These are phyloP conservation scores for Dendrobium catenatum DNA, from an alignment of 106 monocot species.

Conservation along the genomic window DNA sequence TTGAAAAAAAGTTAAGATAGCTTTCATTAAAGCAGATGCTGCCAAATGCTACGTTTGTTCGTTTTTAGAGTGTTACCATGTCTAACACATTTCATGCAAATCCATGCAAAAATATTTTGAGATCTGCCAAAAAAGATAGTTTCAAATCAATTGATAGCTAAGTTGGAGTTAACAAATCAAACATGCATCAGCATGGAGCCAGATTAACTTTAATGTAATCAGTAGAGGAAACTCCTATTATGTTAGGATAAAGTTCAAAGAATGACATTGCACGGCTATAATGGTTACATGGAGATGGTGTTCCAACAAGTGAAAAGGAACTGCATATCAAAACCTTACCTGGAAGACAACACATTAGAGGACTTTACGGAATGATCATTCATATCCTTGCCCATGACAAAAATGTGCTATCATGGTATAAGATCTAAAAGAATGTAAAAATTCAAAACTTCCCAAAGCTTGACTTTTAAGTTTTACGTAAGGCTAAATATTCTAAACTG, in stretches of 20 bases:
- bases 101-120: neutral
- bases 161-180: neutral
- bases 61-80: neutral
- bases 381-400: neutral
- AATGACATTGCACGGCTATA: neutral
- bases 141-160: neutral
- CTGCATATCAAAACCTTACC: neutral
- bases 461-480: neutral
- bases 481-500: neutral
- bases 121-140: neutral
- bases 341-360: neutral
- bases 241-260: neutral
- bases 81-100: neutral
- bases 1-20: neutral
- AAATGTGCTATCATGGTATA: neutral
- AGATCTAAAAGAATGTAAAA: neutral
- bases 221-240: neutral
- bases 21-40: neutral
- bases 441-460: neutral
- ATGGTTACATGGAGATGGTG: neutral
- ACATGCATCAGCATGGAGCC: neutral
- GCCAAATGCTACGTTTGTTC: neutral
- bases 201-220: neutral
- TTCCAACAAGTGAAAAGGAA: neutral
- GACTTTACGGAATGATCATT: neutral